Evolutionary conservation across 179 eudicot species (phyloP), one percentile per base, ranked within the genome.

Genomic region (Spinacia oleracea): DNA sequence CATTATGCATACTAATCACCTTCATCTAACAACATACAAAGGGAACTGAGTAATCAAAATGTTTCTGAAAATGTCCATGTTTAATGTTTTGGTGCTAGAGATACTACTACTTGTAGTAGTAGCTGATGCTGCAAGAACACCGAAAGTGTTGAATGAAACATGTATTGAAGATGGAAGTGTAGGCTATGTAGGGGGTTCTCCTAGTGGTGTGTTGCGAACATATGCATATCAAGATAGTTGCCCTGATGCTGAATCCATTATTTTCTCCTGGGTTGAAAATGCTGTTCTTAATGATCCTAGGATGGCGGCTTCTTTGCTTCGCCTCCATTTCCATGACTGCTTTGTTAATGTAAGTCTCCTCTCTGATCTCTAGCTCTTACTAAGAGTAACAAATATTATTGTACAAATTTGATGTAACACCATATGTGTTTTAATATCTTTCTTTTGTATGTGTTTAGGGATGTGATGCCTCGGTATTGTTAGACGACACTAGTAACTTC

Each of bases 311-410:
- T 92, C 97, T 16, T 84, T 93, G 73, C 94, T 93, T 56, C 94
- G 97, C 29, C 92, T 93, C 34, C 96, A 91, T 84, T 93, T 91
- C 67, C 97, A 93, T 56, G 97, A 93, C 60, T 93, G 98, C 83
- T 90, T 93, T 58, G 98, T 93, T 46, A 92, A 93, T 86, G 97
- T 84, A 89, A 77, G 58, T 16, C n/a, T n/a, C n/a, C n/a, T n/a
- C n/a, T n/a, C n/a, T n/a, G n/a, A n/a, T n/a, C n/a, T n/a, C n/a
- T n/a, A n/a, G n/a, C n/a, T n/a, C n/a, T n/a, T n/a, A n/a, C n/a
- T n/a, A n/a, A n/a, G 51, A 48, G 14, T 46, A 48, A 48, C 51
- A 48, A 3, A 91, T 53, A 16, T 16, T 20, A 0, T 48, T 7
- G 42, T 38, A 9, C 18, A 60, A 12, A 4, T 16, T 42, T 29